Conservation (phyloP, 192 early-diverging fungal species). For the Coemansia sp. region DNA sequence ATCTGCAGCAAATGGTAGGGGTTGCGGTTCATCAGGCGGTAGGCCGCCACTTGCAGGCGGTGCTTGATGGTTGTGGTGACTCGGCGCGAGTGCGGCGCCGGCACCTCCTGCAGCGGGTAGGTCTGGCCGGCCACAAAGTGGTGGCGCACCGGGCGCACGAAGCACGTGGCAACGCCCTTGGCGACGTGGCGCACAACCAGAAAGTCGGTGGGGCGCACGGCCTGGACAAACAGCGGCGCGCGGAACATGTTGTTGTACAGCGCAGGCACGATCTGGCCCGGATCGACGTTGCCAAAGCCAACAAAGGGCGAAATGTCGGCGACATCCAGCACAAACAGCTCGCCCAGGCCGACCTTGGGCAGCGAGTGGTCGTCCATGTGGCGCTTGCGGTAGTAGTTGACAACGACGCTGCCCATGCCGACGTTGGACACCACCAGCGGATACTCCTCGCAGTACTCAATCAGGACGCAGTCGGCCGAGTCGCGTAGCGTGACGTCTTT, state of each 20-base stretch:
- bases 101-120: constrained; percentile 90
- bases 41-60: constrained; percentile 83
- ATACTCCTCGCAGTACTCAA: constrained; percentile 96
- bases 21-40: constrained; percentile 80
- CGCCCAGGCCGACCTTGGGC: constrained; percentile 79
- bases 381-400: constrained; percentile 93
- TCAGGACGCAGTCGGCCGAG: constrained; percentile 69
- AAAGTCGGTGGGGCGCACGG: constrained; percentile 71
- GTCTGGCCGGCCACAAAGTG: constrained; percentile 88
- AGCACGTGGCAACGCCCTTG: constrained; percentile 81
- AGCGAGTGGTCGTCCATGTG: constrained; percentile 74
- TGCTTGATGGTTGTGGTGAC: constrained; percentile 81
- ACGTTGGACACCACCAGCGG: constrained; percentile 87
- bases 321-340: constrained; percentile 77
- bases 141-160: constrained; percentile 74
- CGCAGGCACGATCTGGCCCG: constrained; percentile 82
- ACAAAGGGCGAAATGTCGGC: constrained; percentile 91
- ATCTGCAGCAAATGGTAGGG: constrained; percentile 70
- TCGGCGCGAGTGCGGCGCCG: constrained; percentile 89
- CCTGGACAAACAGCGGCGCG: constrained; percentile 84
- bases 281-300: constrained; percentile 90
- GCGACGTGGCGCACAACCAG: constrained; percentile 74
- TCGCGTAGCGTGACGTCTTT: constrained; percentile 91
- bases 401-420: constrained; percentile 91
- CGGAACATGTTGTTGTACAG: constrained; percentile 93